Evolutionary conservation across 2,329 filamentous ascomycete species (phyloP).

Genomic region (Xylaria sp.): DNA sequence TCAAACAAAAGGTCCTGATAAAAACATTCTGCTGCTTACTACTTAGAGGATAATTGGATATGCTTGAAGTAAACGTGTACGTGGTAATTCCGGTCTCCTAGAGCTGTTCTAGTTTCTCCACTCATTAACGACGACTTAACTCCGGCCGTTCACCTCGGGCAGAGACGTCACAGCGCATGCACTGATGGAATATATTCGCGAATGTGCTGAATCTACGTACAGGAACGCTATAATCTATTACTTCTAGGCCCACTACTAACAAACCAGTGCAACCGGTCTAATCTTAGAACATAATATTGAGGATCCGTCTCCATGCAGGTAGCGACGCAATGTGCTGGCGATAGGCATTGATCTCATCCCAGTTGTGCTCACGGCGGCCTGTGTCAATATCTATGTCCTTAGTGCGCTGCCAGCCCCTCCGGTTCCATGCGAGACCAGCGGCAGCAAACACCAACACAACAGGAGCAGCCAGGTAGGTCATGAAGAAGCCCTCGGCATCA

Average conservation of each 20-base stretch:
- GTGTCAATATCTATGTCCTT: conserved; percentile 74
- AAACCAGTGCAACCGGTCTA: conserved; percentile 3
- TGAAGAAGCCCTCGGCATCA: conserved; percentile 61
- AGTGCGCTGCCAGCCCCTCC: conserved; percentile 65
- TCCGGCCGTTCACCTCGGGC: not conserved
- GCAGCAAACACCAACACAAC: conserved; percentile 65
- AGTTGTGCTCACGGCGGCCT: conserved; percentile 70
- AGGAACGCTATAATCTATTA: conserved; percentile 32
- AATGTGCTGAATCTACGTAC: conserved; percentile 18
- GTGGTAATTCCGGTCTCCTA: not conserved
- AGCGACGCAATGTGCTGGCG: conserved; percentile 56
- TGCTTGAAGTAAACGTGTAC: not conserved
- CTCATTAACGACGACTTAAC: not conserved
- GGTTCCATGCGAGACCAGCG: conserved; percentile 71
- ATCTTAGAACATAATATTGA: conserved; percentile 48
- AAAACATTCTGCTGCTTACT: not conserved
- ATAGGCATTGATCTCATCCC: conserved; percentile 64
- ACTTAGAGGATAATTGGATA: not conserved
- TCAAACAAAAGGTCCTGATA: not conserved
- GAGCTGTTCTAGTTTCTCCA: not conserved
- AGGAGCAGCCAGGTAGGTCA: conserved; percentile 63
- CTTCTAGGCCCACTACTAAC: conserved; percentile 37
- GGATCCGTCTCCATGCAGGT: conserved; percentile 57
- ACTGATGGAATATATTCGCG: conserved; percentile 12
- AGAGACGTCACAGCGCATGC: not conserved